Conservation (phyloP, 345 rosid species). For the Acer campestre region DNA sequence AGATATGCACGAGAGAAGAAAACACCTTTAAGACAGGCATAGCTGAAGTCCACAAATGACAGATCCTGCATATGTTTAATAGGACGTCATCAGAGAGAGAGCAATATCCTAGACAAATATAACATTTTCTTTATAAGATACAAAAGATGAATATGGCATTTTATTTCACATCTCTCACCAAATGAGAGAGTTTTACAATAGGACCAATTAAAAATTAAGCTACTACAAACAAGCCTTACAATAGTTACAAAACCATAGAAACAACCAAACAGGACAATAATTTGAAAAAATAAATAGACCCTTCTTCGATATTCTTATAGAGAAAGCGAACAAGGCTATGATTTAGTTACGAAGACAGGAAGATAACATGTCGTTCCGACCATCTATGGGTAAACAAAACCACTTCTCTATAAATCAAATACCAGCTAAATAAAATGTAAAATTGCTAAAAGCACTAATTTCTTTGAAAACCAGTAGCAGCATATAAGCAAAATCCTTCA, state of each 20-base stretch:
- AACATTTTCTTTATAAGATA: background rate
- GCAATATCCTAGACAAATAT: background rate
- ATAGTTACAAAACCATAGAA: background rate
- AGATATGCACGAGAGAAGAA: conserved; percentile 94
- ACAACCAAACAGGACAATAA: background rate
- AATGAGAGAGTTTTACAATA: background rate
- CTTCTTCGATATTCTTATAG: background rate
- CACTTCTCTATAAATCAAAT: background rate
- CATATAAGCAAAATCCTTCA: conserved; percentile 3
- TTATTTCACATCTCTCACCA: background rate
- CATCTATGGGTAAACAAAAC: background rate
- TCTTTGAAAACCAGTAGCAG: background rate
- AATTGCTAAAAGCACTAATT: background rate
- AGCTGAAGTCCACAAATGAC: conserved; percentile 84
- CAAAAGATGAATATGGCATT: background rate
- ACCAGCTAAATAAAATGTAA: conserved; percentile 2
- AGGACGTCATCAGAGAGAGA: conserved; percentile 7
- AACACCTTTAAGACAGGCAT: conserved; percentile 78
- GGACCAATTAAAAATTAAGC: background rate
- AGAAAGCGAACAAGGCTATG: background rate
- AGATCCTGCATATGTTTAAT: conserved; percentile 61
- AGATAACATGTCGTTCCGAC: background rate
- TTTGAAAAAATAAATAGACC: background rate
- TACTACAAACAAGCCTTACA: background rate
- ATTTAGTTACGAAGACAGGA: background rate